These are phyloP conservation scores for Anthostomella pinea DNA, from an alignment of 2,329 filamentous ascomycete genomes.

Conservation along the genomic window DNA sequence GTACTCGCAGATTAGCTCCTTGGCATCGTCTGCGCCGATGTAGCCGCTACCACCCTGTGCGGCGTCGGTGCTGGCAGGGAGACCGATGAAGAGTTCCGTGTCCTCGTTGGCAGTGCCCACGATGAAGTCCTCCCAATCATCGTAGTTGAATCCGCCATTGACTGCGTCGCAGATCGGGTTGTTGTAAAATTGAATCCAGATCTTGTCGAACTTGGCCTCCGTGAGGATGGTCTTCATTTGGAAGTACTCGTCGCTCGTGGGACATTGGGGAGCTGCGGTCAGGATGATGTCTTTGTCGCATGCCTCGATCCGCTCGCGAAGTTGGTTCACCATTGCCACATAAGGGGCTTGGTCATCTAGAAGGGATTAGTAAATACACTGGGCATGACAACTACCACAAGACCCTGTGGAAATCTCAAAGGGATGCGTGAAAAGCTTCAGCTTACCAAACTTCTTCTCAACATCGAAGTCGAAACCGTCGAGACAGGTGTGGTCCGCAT, in stretches of 20 bases:
- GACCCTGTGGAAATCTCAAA: neutral
- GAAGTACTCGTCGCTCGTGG: constrained; percentile 36
- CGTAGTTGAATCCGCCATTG: constrained; percentile 39
- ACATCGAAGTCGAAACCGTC: constrained; percentile 30
- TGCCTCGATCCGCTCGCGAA: constrained; percentile 18
- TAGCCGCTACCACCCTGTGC: constrained; percentile 32
- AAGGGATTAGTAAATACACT: neutral
- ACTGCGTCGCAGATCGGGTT: constrained; percentile 38
- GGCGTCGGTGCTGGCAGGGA: constrained; percentile 33
- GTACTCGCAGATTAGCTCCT: constrained; percentile 39
- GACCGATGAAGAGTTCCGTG: constrained; percentile 46
- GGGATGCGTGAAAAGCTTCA: neutral
- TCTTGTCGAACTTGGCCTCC: constrained; percentile 32
- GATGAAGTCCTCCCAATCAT: constrained; percentile 39
- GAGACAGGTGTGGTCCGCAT: constrained; percentile 10
- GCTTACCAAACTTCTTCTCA: constrained; percentile 24
- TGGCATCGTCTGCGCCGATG: constrained; percentile 31
- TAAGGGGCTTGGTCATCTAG: constrained; percentile 23
- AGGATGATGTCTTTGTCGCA: constrained; percentile 28
- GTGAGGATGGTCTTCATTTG: constrained; percentile 42
- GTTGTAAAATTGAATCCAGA: constrained; percentile 51
- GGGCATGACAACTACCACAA: neutral
- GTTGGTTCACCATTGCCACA: constrained; percentile 21
- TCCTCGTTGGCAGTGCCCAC: constrained; percentile 34
- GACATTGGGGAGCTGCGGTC: constrained; percentile 45